Percentiles rank a stretch among this genome's conserved stretches.
Conservation (phyloP, 2,329 filamentous ascomycete genomes). For the Davidsoniella virescens region DNA sequence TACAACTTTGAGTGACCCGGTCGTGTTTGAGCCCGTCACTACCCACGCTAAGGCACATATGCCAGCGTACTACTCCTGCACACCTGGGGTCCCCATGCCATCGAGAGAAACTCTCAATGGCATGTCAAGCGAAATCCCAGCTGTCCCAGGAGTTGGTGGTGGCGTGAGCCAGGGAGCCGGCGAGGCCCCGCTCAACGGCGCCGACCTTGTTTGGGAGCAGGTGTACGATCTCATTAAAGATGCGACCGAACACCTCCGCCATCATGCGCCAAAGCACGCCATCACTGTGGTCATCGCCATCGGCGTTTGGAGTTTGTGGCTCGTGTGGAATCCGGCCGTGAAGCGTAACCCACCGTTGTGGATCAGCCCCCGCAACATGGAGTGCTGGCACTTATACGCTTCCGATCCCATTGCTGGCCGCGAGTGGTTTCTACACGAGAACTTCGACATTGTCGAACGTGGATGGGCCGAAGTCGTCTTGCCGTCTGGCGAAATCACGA, state of each 20-base stretch:
- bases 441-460: neutral
- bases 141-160: too few relatives aligned
- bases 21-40: too few relatives aligned
- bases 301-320: neutral
- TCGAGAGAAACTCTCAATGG: too few relatives aligned
- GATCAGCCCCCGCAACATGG: neutral
- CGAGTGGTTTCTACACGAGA: constrained; percentile 1
- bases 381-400: neutral
- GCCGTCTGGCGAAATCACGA: neutral
- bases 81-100: too few relatives aligned
- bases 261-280: neutral
- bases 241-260: neutral
- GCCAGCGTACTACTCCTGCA: too few relatives aligned
- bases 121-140: too few relatives aligned
- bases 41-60: too few relatives aligned
- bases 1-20: too few relatives aligned
- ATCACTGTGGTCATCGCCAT: neutral
- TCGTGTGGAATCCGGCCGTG: neutral
- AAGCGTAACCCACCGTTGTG: neutral
- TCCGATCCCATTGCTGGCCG: neutral
- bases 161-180: too few relatives aligned
- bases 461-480: neutral
- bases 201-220: neutral
- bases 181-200: neutral
- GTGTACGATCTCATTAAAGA: neutral